phyloP scores from a whole-genome alignment of 352 stramenopile species.

The Thalassiosira hispida region DNA sequence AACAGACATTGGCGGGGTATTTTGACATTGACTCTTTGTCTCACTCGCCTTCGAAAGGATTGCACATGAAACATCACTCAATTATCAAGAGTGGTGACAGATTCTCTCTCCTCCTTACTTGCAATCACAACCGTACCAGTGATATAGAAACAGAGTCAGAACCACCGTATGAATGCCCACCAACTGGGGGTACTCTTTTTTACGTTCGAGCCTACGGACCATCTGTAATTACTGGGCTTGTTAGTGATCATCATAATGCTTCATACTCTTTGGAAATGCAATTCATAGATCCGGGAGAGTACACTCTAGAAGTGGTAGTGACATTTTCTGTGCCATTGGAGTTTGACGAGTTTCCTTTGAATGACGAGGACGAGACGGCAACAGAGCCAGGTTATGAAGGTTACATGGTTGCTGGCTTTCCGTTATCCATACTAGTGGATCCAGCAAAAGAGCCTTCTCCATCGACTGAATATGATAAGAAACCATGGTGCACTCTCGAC shows the following conservation, averaged over 20 bases:
- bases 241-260: conserved; percentile 43
- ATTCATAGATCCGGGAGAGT: conserved; percentile 64
- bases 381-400: conserved; percentile 69
- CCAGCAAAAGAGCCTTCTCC: conserved; percentile 17
- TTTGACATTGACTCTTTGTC: conserved; percentile 53
- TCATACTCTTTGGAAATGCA: conserved; percentile 53
- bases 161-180: conserved; percentile 33
- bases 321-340: conserved; percentile 62
- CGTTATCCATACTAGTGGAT: conserved; percentile 37
- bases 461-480: conserved; percentile 19
- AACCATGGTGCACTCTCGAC: conserved; percentile 33
- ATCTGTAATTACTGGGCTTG: conserved; percentile 64
- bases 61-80: conserved; percentile 29
- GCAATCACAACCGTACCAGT: conserved; percentile 29
- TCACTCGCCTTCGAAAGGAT: background rate
- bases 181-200: conserved; percentile 44
- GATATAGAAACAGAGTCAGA: background rate
- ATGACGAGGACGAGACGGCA: background rate
- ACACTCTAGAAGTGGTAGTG: conserved; percentile 76
- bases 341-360: conserved; percentile 60
- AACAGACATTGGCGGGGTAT: conserved; percentile 63
- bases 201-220: conserved; percentile 74
- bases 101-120: conserved; percentile 38
- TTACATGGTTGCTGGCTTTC: conserved; percentile 73
- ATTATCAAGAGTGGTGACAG: conserved; percentile 27